These are phyloP conservation scores for Hirschioporus abietinus DNA, from an alignment of 768 basidiomycete genomes.

Conservation along the genomic window DNA sequence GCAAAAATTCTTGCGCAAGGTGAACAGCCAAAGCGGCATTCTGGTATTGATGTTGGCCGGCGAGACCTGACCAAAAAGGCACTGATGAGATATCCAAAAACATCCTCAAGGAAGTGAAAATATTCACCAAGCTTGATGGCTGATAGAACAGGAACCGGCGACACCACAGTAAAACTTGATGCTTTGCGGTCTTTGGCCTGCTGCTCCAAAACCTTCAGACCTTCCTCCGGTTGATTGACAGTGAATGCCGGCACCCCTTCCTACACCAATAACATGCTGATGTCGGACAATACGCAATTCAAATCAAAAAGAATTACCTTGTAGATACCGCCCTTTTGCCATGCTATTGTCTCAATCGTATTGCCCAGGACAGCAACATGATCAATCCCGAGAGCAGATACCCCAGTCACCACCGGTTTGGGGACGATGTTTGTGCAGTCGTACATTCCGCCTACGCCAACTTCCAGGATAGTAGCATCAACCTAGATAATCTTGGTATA, in stretches of 20 bases:
- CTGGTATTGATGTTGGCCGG: conserved; percentile 79
- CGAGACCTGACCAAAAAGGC: conserved; percentile 50
- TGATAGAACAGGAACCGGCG: conserved; percentile 43
- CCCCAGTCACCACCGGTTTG: conserved; percentile 81
- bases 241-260: conserved; percentile 81
- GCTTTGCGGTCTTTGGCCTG: conserved; percentile 67
- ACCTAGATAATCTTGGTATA: conserved; percentile 36
- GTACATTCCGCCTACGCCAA: conserved; percentile 90
- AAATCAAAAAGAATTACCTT: conserved; percentile 50
- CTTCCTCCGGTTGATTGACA: conserved; percentile 69
- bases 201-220: conserved; percentile 58
- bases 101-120: background rate
- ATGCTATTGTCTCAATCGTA: conserved; percentile 84
- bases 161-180: conserved; percentile 63
- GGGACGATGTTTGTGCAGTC: conserved; percentile 97
- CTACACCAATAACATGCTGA: conserved; percentile 27
- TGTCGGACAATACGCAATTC: background rate
- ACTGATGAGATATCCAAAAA: conserved; percentile 9
- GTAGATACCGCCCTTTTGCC: conserved; percentile 96
- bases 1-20: conserved; percentile 63
- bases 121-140: conserved; percentile 56
- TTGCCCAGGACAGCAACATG: conserved; percentile 85
- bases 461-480: conserved; percentile 90
- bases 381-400: conserved; percentile 89
- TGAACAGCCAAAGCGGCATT: conserved; percentile 86